A percentile compares a stretch with the other conserved stretches of the same genome.
Evolutionary conservation across 331 rosid species (phyloP).

Genomic region (Rosa hybrid): DNA sequence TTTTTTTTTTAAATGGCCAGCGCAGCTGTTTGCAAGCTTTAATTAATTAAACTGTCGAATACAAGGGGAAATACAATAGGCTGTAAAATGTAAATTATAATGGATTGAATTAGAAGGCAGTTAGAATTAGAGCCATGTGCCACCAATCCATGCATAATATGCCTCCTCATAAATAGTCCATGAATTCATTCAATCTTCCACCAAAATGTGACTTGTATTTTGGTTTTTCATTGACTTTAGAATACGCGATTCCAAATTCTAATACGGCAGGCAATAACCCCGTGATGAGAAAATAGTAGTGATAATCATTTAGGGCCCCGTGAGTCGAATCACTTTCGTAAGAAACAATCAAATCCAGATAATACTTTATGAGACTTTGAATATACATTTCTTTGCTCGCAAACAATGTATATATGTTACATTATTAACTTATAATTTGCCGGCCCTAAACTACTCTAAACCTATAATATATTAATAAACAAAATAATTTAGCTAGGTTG

Average conservation of each 20-base stretch:
- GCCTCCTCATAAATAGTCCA: not conserved
- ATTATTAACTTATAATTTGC: not conserved
- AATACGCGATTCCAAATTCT: constrained; percentile 25
- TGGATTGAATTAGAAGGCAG: not conserved
- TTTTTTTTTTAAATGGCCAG: no score
- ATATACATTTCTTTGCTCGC: constrained; percentile 15
- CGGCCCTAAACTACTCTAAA: constrained; percentile 10
- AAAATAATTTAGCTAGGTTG: not conserved
- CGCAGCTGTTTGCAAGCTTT: no score
- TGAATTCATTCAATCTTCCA: not conserved
- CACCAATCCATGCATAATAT: not conserved
- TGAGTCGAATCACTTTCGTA: constrained; percentile 17
- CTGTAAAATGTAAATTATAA: not conserved
- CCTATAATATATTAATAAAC: not conserved
- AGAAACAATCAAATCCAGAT: not conserved
- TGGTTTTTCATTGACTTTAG: constrained; percentile 19
- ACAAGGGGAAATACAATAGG: no score
- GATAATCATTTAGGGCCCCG: constrained; percentile 21
- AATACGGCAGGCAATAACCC: constrained; percentile 9
- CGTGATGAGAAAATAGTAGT: constrained; percentile 30
- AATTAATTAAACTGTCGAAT: no score
- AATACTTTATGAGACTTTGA: not conserved
- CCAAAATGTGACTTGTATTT: constrained; percentile 6
- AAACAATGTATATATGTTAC: not conserved
- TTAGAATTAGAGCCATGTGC: not conserved